Evolutionary conservation across 139 green algal genomes (phyloP), one percentile per base, ranked within the genome.

Genomic region (Asterochloris sp.): DNA sequence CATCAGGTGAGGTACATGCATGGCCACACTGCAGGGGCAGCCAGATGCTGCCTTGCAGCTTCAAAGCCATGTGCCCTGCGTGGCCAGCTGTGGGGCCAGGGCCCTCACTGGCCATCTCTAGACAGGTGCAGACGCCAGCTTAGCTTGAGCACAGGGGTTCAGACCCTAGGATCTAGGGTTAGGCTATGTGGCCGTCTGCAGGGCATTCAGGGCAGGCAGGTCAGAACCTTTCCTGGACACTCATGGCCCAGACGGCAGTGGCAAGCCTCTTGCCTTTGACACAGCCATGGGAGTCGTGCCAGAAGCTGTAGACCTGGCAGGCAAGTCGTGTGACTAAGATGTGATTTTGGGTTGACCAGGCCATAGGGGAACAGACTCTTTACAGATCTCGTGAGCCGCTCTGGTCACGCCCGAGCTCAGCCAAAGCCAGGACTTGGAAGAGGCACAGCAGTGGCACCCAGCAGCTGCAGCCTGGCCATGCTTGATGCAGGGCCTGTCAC

Each of bases 251-350:
- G 73, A 67, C 16, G 68, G 27, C 11, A 16, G 0, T 9, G 69
- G 10, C 12, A 8, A 73, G 17, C 75, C 87, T 11, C 26, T 92
- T 67, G 80, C 86, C 63, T 87, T 84, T 68, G 85, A 91, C 76
- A 95, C 88, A 74, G 84, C 88, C 47, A 87, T 85, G 71, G 91
- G 88, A 1, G 85, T 90, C 66, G 83, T 92, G 83, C 91, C 91
- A 23, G 85, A 94, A 75, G 93, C 80, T 0, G 15, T 96, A 67
- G 93, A 96, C 83, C 90, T 92, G 85, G 82, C 82, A 15, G 74
- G 90, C 38, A 87, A 90, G 61, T 8, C 12, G 38, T 71, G 17
- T 71, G 66, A 10, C 10, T 71, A 4, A 71, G 66, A 4, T 21
- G 19, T 71, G 9, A 71, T 2, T 71, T 71, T 21, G 66, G 4